Percentiles rank a stretch among this genome's conserved stretches.
Evolutionary conservation across 805 yeast species (phyloP).

Genomic region (Candida sithepensis): DNA sequence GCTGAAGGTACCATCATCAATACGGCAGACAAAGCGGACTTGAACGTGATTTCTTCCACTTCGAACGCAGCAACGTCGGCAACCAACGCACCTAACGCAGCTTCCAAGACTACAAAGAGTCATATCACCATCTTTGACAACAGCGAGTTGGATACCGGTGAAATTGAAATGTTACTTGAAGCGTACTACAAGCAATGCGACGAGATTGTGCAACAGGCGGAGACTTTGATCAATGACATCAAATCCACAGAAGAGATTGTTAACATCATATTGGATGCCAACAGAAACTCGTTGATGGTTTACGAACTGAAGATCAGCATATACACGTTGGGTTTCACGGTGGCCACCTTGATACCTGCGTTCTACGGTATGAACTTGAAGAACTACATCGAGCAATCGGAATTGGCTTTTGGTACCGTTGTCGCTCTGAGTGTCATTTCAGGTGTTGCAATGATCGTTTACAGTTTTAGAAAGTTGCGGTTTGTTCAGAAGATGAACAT

Average conservation of each 20-base stretch:
- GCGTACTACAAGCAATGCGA: conserved; percentile 89
- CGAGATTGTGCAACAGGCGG: conserved; percentile 89
- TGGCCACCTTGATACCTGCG: conserved; percentile 82
- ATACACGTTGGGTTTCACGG: conserved; percentile 79
- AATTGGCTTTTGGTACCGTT: conserved; percentile 59
- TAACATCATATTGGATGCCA: conserved; percentile 86
- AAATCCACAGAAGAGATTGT: conserved; percentile 90
- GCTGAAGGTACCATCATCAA: neutral
- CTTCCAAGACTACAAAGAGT: neutral
- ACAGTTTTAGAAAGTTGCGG: conserved; percentile 54
- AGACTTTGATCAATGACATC: conserved; percentile 76
- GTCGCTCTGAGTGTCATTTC: conserved; percentile 47
- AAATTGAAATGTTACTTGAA: conserved; percentile 82
- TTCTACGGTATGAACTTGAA: conserved; percentile 86
- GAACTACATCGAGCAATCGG: conserved; percentile 70
- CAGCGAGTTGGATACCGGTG: conserved; percentile 42
- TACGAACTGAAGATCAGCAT: conserved; percentile 80
- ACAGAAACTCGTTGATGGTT: conserved; percentile 85
- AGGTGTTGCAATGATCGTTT: conserved; percentile 51
- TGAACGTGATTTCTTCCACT: neutral
- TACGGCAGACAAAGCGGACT: neutral
- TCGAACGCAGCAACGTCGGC: neutral
- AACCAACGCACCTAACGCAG: too few relatives aligned
- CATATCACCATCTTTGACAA: conserved; percentile 5
- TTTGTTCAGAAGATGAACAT: conserved; percentile 66